phyloP scores from a whole-genome alignment of 1,284 basidiomycete genomes.

The Phenoliferia sp. region DNA sequence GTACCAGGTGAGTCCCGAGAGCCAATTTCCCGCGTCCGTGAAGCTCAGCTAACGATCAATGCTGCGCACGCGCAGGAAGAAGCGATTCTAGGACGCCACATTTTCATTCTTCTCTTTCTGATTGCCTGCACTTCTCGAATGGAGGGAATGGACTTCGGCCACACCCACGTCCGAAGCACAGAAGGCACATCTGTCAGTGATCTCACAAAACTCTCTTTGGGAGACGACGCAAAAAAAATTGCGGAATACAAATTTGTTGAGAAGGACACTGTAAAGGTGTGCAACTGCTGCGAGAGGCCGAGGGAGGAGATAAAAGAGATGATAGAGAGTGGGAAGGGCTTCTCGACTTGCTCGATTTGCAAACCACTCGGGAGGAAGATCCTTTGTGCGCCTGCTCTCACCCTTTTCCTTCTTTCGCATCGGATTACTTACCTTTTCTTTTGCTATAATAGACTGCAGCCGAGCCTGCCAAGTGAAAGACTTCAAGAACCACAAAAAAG shows the following conservation, averaged over 20 bases:
- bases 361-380: not conserved
- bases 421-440: too few relatives aligned
- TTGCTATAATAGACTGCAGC: not conserved
- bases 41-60: not conserved
- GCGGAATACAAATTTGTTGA: not conserved
- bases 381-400: not conserved
- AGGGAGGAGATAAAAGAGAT: not conserved
- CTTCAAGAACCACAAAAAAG: not conserved
- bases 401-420: not conserved
- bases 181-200: not conserved
- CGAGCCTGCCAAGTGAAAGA: not conserved
- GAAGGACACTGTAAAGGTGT: not conserved
- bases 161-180: not conserved
- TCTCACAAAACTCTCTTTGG: not conserved
- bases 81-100: not conserved
- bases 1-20: too few relatives aligned
- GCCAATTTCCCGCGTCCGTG: too few relatives aligned
- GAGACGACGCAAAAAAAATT: not conserved
- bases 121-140: not conserved
- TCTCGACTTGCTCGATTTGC: not conserved
- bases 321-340: not conserved
- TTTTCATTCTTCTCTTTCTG: slow-evolving; percentile 2
- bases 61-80: too few relatives aligned
- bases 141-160: not conserved
- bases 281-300: not conserved